These are phyloP conservation scores for Fusarium graminum DNA, from an alignment of 2,329 filamentous ascomycete species.

Conservation along the genomic window DNA sequence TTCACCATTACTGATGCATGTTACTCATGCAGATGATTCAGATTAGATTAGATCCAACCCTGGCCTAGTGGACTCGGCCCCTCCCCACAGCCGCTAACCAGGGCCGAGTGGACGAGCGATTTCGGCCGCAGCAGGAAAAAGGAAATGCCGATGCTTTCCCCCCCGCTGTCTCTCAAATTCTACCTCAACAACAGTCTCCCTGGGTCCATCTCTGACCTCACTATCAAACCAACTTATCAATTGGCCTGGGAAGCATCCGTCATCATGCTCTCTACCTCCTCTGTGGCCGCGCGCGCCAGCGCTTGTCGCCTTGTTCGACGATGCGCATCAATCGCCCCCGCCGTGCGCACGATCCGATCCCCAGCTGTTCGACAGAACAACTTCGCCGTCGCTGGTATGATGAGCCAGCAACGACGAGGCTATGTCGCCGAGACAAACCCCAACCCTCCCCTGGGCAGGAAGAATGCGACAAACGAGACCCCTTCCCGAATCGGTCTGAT, in stretches of 20 bases:
- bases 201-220: slow-evolving; percentile 9
- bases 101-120: slow-evolving; percentile 5
- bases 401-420: slow-evolving; percentile 12
- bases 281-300: slow-evolving; percentile 12
- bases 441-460: slow-evolving; percentile 89
- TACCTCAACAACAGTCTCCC: slow-evolving; percentile 1
- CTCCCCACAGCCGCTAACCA: slow-evolving; percentile 6
- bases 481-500: slow-evolving; percentile 88
- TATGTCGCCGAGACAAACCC: slow-evolving; percentile 64
- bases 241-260: slow-evolving; percentile 15
- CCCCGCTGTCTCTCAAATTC: slow-evolving; percentile 6
- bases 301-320: slow-evolving; percentile 15
- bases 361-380: slow-evolving; percentile 12
- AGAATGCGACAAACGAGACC: slow-evolving; percentile 85
- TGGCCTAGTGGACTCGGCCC: slow-evolving; percentile 8
- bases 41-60: background rate
- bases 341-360: slow-evolving; percentile 12
- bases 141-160: slow-evolving; percentile 10
- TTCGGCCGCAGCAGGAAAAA: slow-evolving; percentile 20
- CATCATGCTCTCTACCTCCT: slow-evolving; percentile 15
- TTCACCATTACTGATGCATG: background rate
- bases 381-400: slow-evolving; percentile 6
- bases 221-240: background rate
- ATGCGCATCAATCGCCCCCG: slow-evolving; percentile 11
- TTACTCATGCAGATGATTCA: background rate